phyloP scores from a whole-genome alignment of 1,284 basidiomycete species.

The Ceratobasidium sp. region DNA sequence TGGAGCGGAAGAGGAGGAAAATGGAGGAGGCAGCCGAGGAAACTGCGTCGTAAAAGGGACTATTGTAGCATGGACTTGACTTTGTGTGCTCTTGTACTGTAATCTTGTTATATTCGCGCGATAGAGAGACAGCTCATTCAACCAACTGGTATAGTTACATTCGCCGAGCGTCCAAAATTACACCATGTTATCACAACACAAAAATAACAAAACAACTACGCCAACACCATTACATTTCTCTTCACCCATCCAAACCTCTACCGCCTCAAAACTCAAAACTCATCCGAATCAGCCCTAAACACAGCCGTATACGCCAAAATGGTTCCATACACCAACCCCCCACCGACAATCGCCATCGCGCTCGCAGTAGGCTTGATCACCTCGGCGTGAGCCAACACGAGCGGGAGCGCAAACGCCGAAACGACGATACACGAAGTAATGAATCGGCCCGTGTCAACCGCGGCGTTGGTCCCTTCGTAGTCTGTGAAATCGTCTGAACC shows the following conservation, averaged over 20 bases:
- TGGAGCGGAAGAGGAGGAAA: constrained; percentile 82
- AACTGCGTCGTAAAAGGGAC: background rate
- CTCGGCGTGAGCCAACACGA: constrained; percentile 92
- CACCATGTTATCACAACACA: constrained; percentile 4
- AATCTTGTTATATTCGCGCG: background rate
- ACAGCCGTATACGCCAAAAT: constrained; percentile 88
- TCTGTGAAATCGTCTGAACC: constrained; percentile 87
- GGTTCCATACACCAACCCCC: constrained; percentile 92
- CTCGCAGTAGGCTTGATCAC: constrained; percentile 89
- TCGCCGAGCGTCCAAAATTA: constrained; percentile 14
- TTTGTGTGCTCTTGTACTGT: constrained; percentile 7
- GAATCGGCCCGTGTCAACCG: constrained; percentile 89
- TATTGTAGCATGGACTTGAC: background rate
- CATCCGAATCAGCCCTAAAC: constrained; percentile 81
- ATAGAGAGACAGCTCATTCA: background rate
- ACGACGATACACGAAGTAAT: constrained; percentile 91
- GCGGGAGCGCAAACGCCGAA: constrained; percentile 92
- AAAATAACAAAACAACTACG: background rate
- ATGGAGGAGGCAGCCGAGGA: constrained; percentile 65
- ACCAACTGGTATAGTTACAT: constrained; percentile 9
- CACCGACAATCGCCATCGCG: constrained; percentile 94
- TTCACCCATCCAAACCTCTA: too few species aligned
- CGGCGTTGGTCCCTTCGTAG: constrained; percentile 71
- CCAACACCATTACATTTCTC: background rate
- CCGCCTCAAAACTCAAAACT: constrained; percentile 72